phyloP scores from a whole-genome alignment of 1,139 yeast species.

The Blastobotrys elegans region DNA sequence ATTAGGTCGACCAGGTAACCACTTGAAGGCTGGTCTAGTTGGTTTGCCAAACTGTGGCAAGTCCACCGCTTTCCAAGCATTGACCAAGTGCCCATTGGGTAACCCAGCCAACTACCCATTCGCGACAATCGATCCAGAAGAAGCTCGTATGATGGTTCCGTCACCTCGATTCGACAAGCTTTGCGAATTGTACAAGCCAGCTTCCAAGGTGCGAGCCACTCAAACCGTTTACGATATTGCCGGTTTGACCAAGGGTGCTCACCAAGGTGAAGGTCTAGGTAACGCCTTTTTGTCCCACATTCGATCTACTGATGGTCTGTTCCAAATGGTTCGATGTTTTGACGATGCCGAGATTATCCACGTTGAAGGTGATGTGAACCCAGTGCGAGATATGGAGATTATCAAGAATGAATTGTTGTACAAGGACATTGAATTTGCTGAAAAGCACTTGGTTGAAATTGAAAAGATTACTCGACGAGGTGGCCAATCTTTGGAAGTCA shows the following conservation, averaged over 20 bases:
- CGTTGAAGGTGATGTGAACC: conserved; percentile 97
- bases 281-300: conserved; percentile 96
- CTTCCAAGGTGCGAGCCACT: conserved; percentile 85
- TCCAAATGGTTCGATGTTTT: conserved; percentile 96
- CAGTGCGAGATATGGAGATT: conserved; percentile 90
- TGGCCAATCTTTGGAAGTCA: conserved; percentile 92
- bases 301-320: conserved; percentile 96
- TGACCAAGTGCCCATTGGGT: conserved; percentile 88
- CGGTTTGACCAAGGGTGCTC: conserved; percentile 96
- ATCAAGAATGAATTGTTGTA: conserved; percentile 88
- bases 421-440: conserved; percentile 93
- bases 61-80: conserved; percentile 67
- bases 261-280: conserved; percentile 97
- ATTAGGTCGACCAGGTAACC: conserved; percentile 96
- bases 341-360: conserved; percentile 98
- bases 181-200: conserved; percentile 70
- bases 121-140: conserved; percentile 99
- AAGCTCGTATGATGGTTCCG: conserved; percentile 95
- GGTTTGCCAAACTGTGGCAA: conserved; percentile 95
- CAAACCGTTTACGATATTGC: conserved; percentile 96
- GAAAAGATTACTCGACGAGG: conserved; percentile 82
- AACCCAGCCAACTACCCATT: conserved; percentile 98
- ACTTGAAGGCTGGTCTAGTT: conserved; percentile 65
- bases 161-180: conserved; percentile 81
- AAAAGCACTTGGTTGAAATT: conserved; percentile 82